Evolutionary conservation across 1,284 basidiomycete species (phyloP).

Genomic region (Albatrellus sp.): DNA sequence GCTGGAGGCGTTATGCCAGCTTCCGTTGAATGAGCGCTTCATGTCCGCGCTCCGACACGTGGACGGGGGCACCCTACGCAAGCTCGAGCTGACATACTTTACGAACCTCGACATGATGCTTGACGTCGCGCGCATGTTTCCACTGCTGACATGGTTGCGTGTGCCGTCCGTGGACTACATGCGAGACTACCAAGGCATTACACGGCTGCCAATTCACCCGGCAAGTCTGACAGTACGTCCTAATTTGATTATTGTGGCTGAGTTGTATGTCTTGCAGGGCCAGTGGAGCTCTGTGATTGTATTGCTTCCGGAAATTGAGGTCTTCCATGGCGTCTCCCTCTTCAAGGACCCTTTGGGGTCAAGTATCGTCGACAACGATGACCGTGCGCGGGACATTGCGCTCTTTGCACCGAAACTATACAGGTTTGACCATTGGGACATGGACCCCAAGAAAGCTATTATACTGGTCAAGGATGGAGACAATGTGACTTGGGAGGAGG

Average conservation of each 20-base stretch:
- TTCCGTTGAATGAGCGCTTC: neutral
- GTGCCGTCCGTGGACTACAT: conserved; percentile 8
- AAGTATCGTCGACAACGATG: conserved; percentile 11
- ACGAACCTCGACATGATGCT: conserved; percentile 2
- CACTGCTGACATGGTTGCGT: conserved; percentile 4
- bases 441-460: conserved; percentile 12
- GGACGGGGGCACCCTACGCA: conserved; percentile 2
- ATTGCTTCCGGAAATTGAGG: conserved; percentile 4
- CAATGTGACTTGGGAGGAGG: conserved; percentile 4
- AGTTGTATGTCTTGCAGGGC: neutral
- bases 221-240: neutral
- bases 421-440: conserved; percentile 16
- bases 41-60: conserved; percentile 2
- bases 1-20: conserved; percentile 1
- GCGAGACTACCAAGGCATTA: conserved; percentile 4
- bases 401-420: conserved; percentile 13
- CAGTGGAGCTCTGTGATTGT: conserved; percentile 3
- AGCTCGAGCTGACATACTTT: conserved; percentile 8
- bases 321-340: conserved; percentile 7
- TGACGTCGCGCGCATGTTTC: conserved; percentile 3
- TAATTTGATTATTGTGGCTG: neutral
- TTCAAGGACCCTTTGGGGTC: conserved; percentile 6
- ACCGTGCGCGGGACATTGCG: conserved; percentile 14
- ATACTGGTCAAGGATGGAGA: conserved; percentile 10
- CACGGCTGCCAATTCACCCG: conserved; percentile 1